Evolutionary conservation across 2,329 filamentous ascomycete genomes (phyloP), one percentile per base, ranked within the genome.

Genomic region (Cercospora citrullina): DNA sequence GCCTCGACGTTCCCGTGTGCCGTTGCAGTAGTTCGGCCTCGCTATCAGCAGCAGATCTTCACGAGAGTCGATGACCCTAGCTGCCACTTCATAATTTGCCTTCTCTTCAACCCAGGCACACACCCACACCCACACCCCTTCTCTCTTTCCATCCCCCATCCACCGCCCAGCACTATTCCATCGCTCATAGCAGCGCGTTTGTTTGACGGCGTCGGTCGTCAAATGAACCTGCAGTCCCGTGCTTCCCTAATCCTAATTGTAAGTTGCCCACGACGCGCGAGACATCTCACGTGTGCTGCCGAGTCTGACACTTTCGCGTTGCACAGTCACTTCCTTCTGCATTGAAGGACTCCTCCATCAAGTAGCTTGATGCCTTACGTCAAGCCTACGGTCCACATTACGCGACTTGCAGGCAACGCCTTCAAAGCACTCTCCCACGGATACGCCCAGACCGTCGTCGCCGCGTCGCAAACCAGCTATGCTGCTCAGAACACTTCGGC

Each of bases 401-500:
- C 96, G 89, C 94, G 95, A 90, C 91, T 97, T 84, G 90, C 92
- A 79, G 75, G 75, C 70, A 74, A 77, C 68, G 77, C 78, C 64
- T 75, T 79, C 75, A 98, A 98, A 85, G 93, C 94, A 78, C 91
- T 98, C 81, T 94, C 93, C 81, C 93, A 98, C 88, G 94, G 94
- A 83, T 98, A 97, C 87, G 94, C 94, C 76, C 94, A 98, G 81
- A 97, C 94, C 72, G 91, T 98, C 83, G 93, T 99, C 83, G 95
- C 95, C 78, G 94, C 93, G 77, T 93, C 93, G 72, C 93, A 97
- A 87, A 90, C 91, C 84, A 86, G 88, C 86, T 87, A 93, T 89
- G 86, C 89, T 84, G 79, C 93, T 51, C 84, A 87, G 71, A 85
- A 86, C 74, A 85, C 85, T 66, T 81, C 83, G 53, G 80, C 88